Base-by-base conservation (phyloP, 2,329 filamentous ascomycete species). In the Rhinocladiella mackenziei region DNA sequence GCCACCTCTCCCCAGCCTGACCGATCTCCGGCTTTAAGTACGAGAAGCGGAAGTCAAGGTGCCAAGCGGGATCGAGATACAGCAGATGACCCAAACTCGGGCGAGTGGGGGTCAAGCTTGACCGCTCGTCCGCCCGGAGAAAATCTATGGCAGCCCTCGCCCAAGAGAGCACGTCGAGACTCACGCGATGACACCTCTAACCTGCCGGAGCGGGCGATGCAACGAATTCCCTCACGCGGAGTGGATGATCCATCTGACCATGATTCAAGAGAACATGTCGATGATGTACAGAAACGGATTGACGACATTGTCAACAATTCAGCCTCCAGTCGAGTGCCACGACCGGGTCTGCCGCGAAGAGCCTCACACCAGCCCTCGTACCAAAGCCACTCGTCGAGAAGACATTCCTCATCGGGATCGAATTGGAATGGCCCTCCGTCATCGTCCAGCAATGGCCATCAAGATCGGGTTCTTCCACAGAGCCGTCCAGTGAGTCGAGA, bases 31-130 rank as follows among this genome's bases (percentile, higher is more conserved):
- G 39, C 45, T 8, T 59, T 52, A 11, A 62, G 59, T 34, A 53
- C 60, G 28, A 57, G 61, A 45, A 59, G 54, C 44, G 56, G 60
- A 4, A 43, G 45, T 32, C 64, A 63, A 43, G 63, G 64, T 11
- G 60, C 60, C 15, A 69, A 69, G 51, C 64, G 66, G 34, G 67
- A 65, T 5, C 60, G 65, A 43, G 66, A 68, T 31, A 59, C 60
- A 3, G 62, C 64, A 15, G 56, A 59, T 20, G 49, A 54, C 10
- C 26, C 35, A 20, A 34, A 54, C 7, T 47, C 47, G 3, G 41
- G 43, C 2, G 48, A 48, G 19, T 50, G 47, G 44, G 55, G 53
- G 4, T 43, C 46, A 13, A 42, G 36, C 19, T 26, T 42, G n/a
- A 45, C 45, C 17, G 35, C 40, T 38, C 45, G 44, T 18, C 45